Evolutionary conservation across 192 early-diverging fungal genomes (phyloP), one percentile per base, ranked within the genome.

Genomic region (Coemansia furcata): DNA sequence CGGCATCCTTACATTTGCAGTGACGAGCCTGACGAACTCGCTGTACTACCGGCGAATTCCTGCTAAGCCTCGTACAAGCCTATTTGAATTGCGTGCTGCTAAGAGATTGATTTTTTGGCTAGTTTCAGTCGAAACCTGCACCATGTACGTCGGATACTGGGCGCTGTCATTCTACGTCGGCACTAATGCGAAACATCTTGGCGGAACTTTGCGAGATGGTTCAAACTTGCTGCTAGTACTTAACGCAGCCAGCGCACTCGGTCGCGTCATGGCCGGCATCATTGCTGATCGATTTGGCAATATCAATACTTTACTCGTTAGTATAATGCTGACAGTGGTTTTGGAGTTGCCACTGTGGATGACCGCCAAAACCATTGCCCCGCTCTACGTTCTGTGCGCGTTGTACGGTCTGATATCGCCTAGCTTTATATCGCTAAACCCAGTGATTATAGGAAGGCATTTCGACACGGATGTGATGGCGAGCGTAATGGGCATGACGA

Each of bases 1-100:
- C 42, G 89, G 86, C 9, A 71, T 89, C 35, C 69, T 89, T 6
- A 71, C 70, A 0, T 84, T 86, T 62, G 69, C 21, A 6, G 67
- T 77, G 26, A 78, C 76, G 0, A 63, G 80, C 17, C n/a, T 71
- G 0, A 67, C 66, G 60, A 81, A 76, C 44, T 15, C 64, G 14
- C 39, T 81, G 1, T 81, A 81, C 38, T 70, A 67, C 21, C 63
- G 74, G 8, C 70, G 74, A 8, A 74, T 76, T 3, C 79, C 79
- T 5, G 80, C 86, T 33, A 55, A 87, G 37, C 84, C 86, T 0
- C 88, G 87, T 5, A 78, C 77, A 14, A 68, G 35, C 59, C 15
- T 82, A 23, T 60, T 77, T 30, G 76, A 82, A 12, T 23, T 66
- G 49, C 21, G 44, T 1, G 76, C 69, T 0, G 65, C 69, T 43